Evolutionary conservation across 306 rosid species (phyloP).

Genomic region (Cucumis hystrix): DNA sequence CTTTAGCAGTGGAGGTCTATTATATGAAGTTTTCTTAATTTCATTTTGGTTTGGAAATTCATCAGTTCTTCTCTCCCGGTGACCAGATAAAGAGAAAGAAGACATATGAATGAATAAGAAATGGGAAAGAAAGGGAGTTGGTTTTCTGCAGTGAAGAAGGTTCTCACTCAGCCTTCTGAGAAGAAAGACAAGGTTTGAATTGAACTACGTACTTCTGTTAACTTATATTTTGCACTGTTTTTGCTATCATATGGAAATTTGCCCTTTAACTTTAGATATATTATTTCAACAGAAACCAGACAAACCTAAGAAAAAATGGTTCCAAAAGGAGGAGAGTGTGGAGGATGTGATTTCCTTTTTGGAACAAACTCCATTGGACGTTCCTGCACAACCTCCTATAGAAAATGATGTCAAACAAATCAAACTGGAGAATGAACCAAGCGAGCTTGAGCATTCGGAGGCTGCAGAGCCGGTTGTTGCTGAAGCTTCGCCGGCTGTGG

Average conservation of each 20-base stretch:
- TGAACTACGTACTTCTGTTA: not conserved
- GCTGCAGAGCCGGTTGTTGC: constrained; percentile 14
- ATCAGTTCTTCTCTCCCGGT: not conserved
- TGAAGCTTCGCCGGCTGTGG: constrained; percentile 34
- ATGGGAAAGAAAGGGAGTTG: constrained; percentile 95
- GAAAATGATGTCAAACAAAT: constrained; percentile 17
- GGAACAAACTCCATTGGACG: constrained; percentile 26
- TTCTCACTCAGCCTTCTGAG: constrained; percentile 66
- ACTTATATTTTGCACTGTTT: not conserved
- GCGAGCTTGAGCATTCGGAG: constrained; percentile 34
- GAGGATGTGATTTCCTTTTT: constrained; percentile 25
- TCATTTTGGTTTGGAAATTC: not conserved
- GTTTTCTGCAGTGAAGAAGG: constrained; percentile 84
- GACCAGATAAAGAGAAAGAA: not conserved
- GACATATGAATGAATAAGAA: constrained; percentile 19
- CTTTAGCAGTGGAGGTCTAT: not conserved
- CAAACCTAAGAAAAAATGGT: constrained; percentile 81
- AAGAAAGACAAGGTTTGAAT: constrained; percentile 45
- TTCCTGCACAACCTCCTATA: constrained; percentile 6
- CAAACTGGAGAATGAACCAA: constrained; percentile 34
- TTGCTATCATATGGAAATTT: not conserved
- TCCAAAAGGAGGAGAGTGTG: constrained; percentile 48
- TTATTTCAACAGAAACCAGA: constrained; percentile 12
- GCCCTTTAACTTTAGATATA: not conserved
- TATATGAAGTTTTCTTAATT: not conserved